Base-by-base conservation (phyloP, 2,329 filamentous ascomycete species). In the Proliferodiscus dingleyae region DNA sequence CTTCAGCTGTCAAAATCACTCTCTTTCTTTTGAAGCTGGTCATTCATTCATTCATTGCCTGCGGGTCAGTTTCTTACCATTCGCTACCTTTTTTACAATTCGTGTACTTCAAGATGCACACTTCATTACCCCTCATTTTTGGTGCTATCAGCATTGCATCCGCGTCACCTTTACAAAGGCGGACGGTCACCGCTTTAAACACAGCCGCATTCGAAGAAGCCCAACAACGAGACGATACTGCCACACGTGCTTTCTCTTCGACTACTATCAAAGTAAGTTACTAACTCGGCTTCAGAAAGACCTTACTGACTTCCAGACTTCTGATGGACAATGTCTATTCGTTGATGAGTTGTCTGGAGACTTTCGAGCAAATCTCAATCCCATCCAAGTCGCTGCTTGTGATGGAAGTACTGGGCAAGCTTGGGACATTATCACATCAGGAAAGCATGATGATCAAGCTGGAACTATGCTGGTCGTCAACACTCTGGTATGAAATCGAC, bases 401-500 rank as follows among this genome's bases (percentile, higher is more conserved):
- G 66, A 65, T 46, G 64, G 66, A 2, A 68, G 65, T 11, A 55
- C 63, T 15, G 68, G 67, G 0, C 67, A 71, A 51, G 55, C 57
- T 38, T 72, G 69, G 69, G 70, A 72, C 53, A 54, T 72, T 32
- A 68, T 72, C 33, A 70, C 68, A 0, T 63, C 64, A 5, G 77
- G 76, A 18, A 68, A 69, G 53, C 77, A 80, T 57, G 74, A 75
- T 50, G 62, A 76, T 53, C 65, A 62, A 24, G 55, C 66, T 30
- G 66, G 68, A 28, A 67, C 70, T 4, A 70, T 72, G 55, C 66
- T 80, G 38, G 56, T 81, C 29, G 77, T 80, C 34, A 80, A 71
- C 66, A 74, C 73, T 3, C 61, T 77, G 53, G 69, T 71, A 53
- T 48, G 64, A 57, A 3, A 11, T 40, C 22, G 24, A 23, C 10